Conservation (phyloP, 2,329 filamentous ascomycete genomes). For the Xylaria sp. region DNA sequence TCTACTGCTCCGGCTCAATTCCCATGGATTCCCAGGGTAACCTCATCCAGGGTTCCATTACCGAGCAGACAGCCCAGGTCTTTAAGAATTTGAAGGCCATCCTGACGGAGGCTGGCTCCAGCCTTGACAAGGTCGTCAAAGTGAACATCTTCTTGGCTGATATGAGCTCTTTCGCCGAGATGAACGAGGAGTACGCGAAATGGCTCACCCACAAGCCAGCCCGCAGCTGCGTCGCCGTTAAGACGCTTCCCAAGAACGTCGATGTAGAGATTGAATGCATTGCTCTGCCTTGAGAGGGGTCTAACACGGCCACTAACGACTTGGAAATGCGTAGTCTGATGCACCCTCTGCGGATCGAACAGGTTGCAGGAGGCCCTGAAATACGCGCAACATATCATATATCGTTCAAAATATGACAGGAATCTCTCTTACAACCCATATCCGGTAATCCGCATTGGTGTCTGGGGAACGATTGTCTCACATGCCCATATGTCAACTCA, state of each 20-base stretch:
- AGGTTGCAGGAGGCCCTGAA: neutral
- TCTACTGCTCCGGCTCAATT: slow-evolving; percentile 79
- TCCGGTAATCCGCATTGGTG: neutral
- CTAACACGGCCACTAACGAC: neutral
- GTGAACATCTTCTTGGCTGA: slow-evolving; percentile 90
- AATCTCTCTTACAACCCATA: neutral
- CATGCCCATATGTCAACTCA: neutral
- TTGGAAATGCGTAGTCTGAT: neutral
- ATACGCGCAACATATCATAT: neutral
- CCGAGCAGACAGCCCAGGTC: slow-evolving; percentile 71
- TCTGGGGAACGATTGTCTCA: neutral
- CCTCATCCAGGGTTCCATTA: slow-evolving; percentile 68
- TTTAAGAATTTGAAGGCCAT: slow-evolving; percentile 86
- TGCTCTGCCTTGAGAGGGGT: slow-evolving; percentile 66
- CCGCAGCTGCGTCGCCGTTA: slow-evolving; percentile 90
- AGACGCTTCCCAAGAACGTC: slow-evolving; percentile 86
- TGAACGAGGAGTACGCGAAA: slow-evolving; percentile 88
- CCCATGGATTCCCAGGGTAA: slow-evolving; percentile 70
- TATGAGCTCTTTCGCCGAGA: slow-evolving; percentile 88
- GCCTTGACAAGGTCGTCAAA: slow-evolving; percentile 85
- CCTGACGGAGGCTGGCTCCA: slow-evolving; percentile 82
- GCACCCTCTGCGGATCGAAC: neutral
- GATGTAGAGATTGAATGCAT: slow-evolving; percentile 92
- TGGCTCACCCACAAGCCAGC: slow-evolving; percentile 87
- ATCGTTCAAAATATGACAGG: neutral